These are phyloP conservation scores for Kwoniella bestiolae DNA, from an alignment of 768 basidiomycete genomes.

Conservation along the genomic window DNA sequence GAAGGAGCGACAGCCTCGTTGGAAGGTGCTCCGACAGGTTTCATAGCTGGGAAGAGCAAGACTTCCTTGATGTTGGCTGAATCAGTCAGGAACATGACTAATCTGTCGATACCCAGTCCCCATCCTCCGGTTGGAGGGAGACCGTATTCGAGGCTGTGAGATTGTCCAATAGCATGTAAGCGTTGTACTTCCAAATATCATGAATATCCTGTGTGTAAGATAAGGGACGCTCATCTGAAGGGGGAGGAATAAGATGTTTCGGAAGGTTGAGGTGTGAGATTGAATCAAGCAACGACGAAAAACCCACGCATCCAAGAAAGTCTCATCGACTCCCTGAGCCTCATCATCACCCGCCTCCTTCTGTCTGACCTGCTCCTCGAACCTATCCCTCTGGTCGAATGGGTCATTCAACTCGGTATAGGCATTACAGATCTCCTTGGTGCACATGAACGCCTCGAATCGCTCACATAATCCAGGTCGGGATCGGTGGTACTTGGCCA, in stretches of 20 bases:
- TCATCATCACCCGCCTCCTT: constrained; percentile 98
- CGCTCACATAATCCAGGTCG: constrained; percentile 96
- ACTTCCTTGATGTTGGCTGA: constrained; percentile 99
- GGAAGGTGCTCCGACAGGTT: constrained; percentile 65
- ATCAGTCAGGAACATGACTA: constrained; percentile 98
- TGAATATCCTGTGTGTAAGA: too few relatives aligned
- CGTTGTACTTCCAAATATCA: too few relatives aligned
- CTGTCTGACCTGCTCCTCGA: constrained; percentile 89
- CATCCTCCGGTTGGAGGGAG: constrained; percentile 97
- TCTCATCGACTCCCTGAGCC: constrained; percentile 95
- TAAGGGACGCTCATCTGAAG: too few relatives aligned
- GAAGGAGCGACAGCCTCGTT: constrained; percentile 53
- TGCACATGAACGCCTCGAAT: constrained; percentile 97
- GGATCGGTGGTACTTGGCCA: constrained; percentile 98
- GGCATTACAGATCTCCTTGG: constrained; percentile 97
- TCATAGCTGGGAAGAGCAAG: constrained; percentile 95
- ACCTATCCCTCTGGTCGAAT: constrained; percentile 79
- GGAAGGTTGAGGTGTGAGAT: too few relatives aligned
- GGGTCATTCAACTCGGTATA: constrained; percentile 99
- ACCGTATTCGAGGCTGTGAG: constrained; percentile 83
- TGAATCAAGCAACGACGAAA: background rate
- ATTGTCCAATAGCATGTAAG: background rate
- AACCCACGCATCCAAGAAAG: constrained; percentile 88
- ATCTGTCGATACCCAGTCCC: constrained; percentile 92
- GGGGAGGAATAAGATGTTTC: too few relatives aligned